These are phyloP conservation scores for Penicillium cosmopolitanum DNA, from an alignment of 495 filamentous ascomycete genomes.

Conservation along the genomic window DNA sequence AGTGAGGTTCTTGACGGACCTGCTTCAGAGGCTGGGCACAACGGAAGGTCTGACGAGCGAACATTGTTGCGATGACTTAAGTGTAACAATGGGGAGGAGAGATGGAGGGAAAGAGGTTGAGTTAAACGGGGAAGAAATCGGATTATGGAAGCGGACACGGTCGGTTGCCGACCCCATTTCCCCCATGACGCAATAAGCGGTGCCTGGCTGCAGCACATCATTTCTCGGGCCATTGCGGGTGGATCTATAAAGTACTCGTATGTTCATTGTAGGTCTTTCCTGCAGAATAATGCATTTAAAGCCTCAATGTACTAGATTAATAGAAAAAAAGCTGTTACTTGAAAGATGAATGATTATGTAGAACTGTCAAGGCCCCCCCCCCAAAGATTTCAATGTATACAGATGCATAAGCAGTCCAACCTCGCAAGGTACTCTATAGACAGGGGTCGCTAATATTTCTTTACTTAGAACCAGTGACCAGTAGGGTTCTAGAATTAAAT, in stretches of 20 bases:
- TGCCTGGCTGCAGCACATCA: constrained; percentile 18
- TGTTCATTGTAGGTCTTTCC: too few relatives aligned
- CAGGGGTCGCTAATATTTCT: background rate
- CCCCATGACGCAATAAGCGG: constrained; percentile 33
- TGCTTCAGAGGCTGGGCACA: constrained; percentile 52
- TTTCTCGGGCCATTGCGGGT: background rate
- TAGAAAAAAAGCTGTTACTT: too few relatives aligned
- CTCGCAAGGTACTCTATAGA: too few relatives aligned
- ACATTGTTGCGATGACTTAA: constrained; percentile 42
- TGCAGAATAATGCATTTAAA: too few relatives aligned
- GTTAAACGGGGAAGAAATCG: constrained; percentile 31
- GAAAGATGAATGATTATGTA: too few relatives aligned
- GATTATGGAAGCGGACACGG: constrained; percentile 33
- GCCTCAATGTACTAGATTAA: too few relatives aligned
- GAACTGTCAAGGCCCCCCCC: too few relatives aligned
- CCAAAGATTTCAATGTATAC: too few relatives aligned
- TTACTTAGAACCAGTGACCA: background rate
- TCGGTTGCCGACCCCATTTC: constrained; percentile 20
- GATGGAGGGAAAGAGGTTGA: constrained; percentile 12
- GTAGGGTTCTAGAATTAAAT: background rate
- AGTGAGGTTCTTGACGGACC: constrained; percentile 32
- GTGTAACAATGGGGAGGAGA: constrained; percentile 16
- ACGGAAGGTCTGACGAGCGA: constrained; percentile 53
- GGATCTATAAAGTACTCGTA: too few relatives aligned
- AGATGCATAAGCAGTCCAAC: too few relatives aligned